Conservation (phyloP, 352 stramenopile species). For the Globisporangium solare region DNA sequence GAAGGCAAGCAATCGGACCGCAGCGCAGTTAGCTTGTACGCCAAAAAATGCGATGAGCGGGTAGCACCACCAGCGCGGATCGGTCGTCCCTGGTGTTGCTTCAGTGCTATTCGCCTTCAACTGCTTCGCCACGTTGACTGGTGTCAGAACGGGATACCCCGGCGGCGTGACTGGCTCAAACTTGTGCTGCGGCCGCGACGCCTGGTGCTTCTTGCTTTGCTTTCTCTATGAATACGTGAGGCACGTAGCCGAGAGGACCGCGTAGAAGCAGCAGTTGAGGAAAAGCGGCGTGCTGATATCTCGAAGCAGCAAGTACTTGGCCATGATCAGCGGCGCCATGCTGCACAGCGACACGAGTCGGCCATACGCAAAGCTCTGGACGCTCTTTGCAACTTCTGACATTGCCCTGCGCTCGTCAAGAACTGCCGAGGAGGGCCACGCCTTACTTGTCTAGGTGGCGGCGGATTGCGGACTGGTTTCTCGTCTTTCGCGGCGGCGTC, state of each 20-base stretch:
- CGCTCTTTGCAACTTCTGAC: not conserved
- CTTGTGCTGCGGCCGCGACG: not conserved
- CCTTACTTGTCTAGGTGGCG: not conserved
- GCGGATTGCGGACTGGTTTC: not conserved
- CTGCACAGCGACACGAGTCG: slow-evolving; percentile 42
- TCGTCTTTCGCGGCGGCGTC: too few species aligned
- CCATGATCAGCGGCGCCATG: slow-evolving; percentile 29
- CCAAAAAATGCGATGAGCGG: slow-evolving; percentile 35
- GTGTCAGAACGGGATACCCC: slow-evolving; percentile 6
- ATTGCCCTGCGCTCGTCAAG: too few species aligned
- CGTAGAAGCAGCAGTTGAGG: slow-evolving; percentile 39
- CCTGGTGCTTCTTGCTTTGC: slow-evolving; percentile 1
- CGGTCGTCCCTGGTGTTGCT: not conserved
- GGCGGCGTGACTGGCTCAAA: slow-evolving; percentile 1
- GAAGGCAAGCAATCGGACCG: slow-evolving; percentile 26
- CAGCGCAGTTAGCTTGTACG: slow-evolving; percentile 36
- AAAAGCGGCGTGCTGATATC: slow-evolving; percentile 25
- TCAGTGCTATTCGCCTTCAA: not conserved
- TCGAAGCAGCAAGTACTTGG: slow-evolving; percentile 29
- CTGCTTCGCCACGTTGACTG: slow-evolving; percentile 3
- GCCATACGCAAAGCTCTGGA: slow-evolving; percentile 27
- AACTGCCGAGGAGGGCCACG: too few species aligned
- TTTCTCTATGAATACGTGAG: slow-evolving; percentile 4
- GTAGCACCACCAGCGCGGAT: slow-evolving; percentile 35
- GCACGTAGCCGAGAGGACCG: slow-evolving; percentile 22